These are phyloP conservation scores for Acrocalymma vagum DNA, from an alignment of 2,329 filamentous ascomycete genomes.

Conservation along the genomic window DNA sequence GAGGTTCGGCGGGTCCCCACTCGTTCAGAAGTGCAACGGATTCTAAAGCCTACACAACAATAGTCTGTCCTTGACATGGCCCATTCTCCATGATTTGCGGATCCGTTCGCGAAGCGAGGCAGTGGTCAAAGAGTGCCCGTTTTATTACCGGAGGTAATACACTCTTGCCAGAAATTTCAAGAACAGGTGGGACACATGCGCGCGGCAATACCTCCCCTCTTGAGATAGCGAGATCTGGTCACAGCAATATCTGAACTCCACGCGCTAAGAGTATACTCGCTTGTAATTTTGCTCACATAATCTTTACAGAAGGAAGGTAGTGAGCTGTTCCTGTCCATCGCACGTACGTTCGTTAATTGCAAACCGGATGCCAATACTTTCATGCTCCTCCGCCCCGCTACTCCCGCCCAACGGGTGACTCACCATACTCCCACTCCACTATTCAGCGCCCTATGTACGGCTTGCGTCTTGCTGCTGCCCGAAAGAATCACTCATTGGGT, in stretches of 20 bases:
- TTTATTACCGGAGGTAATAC: background rate
- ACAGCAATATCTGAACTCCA: no score
- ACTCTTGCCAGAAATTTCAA: no score
- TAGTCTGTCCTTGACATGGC: no score
- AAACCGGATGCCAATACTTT: background rate
- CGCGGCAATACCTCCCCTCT: no score
- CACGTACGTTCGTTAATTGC: no score
- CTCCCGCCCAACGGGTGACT: slow-evolving; percentile 22
- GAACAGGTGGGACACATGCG: no score
- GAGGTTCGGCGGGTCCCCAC: no score
- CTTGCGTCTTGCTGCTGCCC: slow-evolving; percentile 32
- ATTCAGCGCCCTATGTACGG: slow-evolving; percentile 9
- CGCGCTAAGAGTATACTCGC: no score
- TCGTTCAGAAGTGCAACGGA: slow-evolving; percentile 14
- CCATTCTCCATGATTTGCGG: background rate
- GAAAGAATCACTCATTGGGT: slow-evolving; percentile 32
- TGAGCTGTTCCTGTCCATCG: no score
- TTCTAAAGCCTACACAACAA: background rate
- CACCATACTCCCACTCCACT: slow-evolving; percentile 22
- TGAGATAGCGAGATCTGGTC: no score
- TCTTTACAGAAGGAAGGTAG: no score
- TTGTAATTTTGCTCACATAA: background rate
- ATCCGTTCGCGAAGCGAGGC: background rate
- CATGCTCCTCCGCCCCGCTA: slow-evolving; percentile 15
- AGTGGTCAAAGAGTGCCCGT: background rate